Evolutionary conservation across 1,284 basidiomycete species (phyloP).

Genomic region (Cryptococcus deneoformans): DNA sequence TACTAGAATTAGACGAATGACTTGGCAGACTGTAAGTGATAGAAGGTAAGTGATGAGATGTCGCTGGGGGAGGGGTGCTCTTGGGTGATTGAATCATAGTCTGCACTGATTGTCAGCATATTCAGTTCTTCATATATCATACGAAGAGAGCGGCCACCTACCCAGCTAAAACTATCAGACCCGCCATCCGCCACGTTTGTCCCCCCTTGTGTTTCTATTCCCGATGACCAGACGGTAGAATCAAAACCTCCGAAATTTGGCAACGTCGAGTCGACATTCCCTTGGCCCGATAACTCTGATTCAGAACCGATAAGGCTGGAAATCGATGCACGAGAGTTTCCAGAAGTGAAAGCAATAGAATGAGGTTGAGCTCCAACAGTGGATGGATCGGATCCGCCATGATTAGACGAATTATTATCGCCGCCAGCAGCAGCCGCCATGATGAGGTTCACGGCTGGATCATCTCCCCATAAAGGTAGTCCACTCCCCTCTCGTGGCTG

Average conservation of each 20-base stretch:
- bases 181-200: constrained; percentile 1
- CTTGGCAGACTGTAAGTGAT: constrained; percentile 15
- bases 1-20: background rate
- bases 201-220: constrained; percentile 16
- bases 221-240: constrained; percentile 26
- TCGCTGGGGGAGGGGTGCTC: constrained; percentile 19
- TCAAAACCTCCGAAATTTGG: background rate
- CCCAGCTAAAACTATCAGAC: background rate
- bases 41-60: constrained; percentile 35
- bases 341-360: too few relatives aligned
- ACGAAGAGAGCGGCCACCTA: background rate
- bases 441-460: constrained; percentile 30
- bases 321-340: too few relatives aligned
- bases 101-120: too few relatives aligned
- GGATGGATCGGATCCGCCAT: constrained; percentile 47
- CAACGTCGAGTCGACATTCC: constrained; percentile 8
- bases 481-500: constrained; percentile 10
- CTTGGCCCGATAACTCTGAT: background rate
- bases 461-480: constrained; percentile 29
- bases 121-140: too few relatives aligned
- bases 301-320: background rate
- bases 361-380: constrained; percentile 20
- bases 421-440: constrained; percentile 20
- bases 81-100: too few relatives aligned
- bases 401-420: constrained; percentile 45